Evolutionary conservation across 805 yeast species (phyloP).

Genomic region (Zygosaccharomyces bisporus): DNA sequence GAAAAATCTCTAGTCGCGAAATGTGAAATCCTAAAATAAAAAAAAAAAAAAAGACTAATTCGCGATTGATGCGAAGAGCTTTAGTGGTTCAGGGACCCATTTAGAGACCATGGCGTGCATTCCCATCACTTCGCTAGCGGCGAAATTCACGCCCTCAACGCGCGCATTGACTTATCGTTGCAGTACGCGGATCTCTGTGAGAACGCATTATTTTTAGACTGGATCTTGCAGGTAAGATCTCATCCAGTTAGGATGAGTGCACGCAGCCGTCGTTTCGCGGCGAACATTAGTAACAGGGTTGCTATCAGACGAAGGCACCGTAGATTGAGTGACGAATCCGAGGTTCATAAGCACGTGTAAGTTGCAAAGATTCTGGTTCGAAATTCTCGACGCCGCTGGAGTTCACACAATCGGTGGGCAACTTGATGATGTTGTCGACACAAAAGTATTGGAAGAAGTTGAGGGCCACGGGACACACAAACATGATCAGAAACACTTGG

Average conservation of each 20-base stretch:
- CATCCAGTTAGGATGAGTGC: neutral
- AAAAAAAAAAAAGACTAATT: no score
- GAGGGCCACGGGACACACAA: slow-evolving; percentile 70
- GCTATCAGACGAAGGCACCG: neutral
- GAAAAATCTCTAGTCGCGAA: slow-evolving; percentile 6
- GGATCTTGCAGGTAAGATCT: neutral
- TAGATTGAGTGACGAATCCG: slow-evolving; percentile 1
- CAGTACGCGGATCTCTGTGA: neutral
- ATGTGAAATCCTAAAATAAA: neutral
- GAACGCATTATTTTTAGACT: neutral
- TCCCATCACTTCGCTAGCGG: neutral
- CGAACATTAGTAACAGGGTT: neutral
- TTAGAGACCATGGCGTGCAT: neutral
- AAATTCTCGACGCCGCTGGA: slow-evolving; percentile 29
- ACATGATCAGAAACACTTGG: slow-evolving; percentile 83
- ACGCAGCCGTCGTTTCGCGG: neutral
- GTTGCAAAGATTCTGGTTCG: slow-evolving; percentile 23
- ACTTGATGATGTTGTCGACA: slow-evolving; percentile 69
- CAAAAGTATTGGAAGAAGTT: slow-evolving; percentile 71
- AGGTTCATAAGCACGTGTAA: neutral
- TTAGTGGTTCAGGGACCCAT: neutral
- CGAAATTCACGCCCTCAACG: neutral
- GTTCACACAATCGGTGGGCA: slow-evolving; percentile 37
- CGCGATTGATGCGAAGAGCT: neutral
- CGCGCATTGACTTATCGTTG: no score